A percentile compares a stretch with the other conserved stretches of the same genome.
Evolutionary conservation across 768 basidiomycete species (phyloP).

Genomic region (Myochromella boudieri): DNA sequence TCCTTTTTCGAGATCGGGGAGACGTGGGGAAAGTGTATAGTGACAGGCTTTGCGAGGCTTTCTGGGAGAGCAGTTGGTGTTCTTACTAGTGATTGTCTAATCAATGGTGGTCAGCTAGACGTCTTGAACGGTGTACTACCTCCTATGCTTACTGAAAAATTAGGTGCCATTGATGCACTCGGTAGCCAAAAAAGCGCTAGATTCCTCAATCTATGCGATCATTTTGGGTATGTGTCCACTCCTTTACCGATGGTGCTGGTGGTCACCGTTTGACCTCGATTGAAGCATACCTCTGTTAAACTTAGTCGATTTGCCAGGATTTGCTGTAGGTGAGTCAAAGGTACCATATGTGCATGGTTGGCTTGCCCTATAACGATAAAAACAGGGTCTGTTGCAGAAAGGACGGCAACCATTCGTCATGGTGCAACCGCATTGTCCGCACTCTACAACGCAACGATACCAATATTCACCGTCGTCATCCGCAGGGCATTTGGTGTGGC

Average conservation of each 20-base stretch:
- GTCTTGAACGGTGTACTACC: not conserved
- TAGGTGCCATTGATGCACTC: slow-evolving; percentile 39
- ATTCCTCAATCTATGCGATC: slow-evolving; percentile 38
- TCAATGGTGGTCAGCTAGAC: slow-evolving; percentile 34
- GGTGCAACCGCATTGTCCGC: slow-evolving; percentile 36
- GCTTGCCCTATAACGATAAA: too few species aligned
- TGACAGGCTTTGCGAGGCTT: slow-evolving; percentile 39
- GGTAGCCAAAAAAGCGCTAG: slow-evolving; percentile 39
- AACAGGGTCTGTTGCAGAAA: slow-evolving; percentile 28
- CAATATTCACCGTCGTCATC: slow-evolving; percentile 38
- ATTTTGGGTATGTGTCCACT: slow-evolving; percentile 34
- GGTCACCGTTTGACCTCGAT: too few species aligned
- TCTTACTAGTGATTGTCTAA: slow-evolving; percentile 36
- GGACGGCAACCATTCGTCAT: slow-evolving; percentile 38
- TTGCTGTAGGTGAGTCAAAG: slow-evolving; percentile 35
- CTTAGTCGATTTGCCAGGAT: slow-evolving; percentile 40
- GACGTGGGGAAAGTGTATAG: slow-evolving; percentile 35
- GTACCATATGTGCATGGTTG: too few species aligned
- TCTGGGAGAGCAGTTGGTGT: slow-evolving; percentile 34
- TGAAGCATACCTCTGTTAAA: slow-evolving; percentile 36
- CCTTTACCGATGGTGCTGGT: too few species aligned
- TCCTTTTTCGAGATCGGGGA: slow-evolving; percentile 38
- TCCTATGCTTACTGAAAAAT: not conserved
- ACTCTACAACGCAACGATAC: slow-evolving; percentile 34
- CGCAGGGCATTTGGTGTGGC: slow-evolving; percentile 41